These are phyloP conservation scores for Incumbomyces delicatus DNA, from an alignment of 2,329 filamentous ascomycete species.

Conservation along the genomic window DNA sequence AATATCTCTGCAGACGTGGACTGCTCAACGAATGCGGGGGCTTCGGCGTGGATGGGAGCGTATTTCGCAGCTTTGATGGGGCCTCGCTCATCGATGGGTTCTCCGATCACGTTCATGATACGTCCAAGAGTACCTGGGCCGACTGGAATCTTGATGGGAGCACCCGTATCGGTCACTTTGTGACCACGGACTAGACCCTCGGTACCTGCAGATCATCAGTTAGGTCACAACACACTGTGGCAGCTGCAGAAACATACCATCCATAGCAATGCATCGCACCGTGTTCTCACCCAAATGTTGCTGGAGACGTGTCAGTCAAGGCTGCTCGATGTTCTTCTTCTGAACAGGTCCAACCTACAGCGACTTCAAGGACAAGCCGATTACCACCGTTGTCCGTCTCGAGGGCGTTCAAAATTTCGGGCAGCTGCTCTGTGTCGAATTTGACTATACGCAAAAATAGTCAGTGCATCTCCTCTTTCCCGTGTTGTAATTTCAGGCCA, in stretches of 20 bases:
- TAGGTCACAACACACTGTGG: not conserved
- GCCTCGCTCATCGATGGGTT: constrained; percentile 98
- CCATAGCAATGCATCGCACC: constrained; percentile 99
- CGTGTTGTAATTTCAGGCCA: constrained; percentile 12
- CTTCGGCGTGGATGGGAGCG: constrained; percentile 86
- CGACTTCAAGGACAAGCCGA: constrained; percentile 92
- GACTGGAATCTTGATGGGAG: constrained; percentile 93
- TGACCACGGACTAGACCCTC: constrained; percentile 97
- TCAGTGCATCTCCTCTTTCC: constrained; percentile 13
- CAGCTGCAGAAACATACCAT: constrained; percentile 53
- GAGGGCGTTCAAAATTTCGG: constrained; percentile 94
- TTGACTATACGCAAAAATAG: constrained; percentile 58
- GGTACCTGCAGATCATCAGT: constrained; percentile 57
- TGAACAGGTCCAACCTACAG: constrained; percentile 52
- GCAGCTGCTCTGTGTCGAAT: constrained; percentile 89
- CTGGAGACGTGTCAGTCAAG: constrained; percentile 38
- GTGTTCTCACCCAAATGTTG: constrained; percentile 99
- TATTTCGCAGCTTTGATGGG: constrained; percentile 89
- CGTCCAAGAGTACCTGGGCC: constrained; percentile 87
- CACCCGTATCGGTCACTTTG: constrained; percentile 76
- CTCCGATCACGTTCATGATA: constrained; percentile 99
- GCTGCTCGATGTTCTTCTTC: not conserved
- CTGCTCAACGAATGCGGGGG: constrained; percentile 88
- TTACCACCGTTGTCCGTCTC: constrained; percentile 82
- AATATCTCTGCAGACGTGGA: constrained; percentile 93